These are phyloP conservation scores for Pestalotiopsis sp. DNA, from an alignment of 2,329 filamentous ascomycete species.

Conservation along the genomic window DNA sequence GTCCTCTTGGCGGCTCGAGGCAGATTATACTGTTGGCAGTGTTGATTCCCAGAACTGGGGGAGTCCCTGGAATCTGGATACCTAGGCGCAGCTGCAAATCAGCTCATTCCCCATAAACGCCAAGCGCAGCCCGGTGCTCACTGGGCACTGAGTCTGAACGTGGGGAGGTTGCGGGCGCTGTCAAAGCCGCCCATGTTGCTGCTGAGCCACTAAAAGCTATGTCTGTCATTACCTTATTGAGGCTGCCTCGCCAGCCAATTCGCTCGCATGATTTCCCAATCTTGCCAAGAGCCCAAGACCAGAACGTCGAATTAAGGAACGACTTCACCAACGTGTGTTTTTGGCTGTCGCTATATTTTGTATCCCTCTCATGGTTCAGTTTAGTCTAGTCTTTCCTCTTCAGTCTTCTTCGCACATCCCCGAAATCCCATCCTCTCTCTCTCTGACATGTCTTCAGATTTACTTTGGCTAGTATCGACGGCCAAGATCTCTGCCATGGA, in stretches of 20 bases:
- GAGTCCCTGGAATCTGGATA: not conserved
- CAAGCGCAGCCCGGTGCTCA: not conserved
- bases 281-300: not conserved
- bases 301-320: not conserved
- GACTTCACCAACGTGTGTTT: not conserved
- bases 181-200: not conserved
- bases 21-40: not conserved
- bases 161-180: not conserved
- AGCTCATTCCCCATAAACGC: not conserved
- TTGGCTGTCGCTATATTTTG: not conserved
- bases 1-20: not conserved
- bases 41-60: not conserved
- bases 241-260: not conserved
- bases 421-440: not conserved
- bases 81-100: not conserved
- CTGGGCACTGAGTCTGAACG: not conserved
- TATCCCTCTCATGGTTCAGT: not conserved
- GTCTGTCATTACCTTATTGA: not conserved
- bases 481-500: not conserved
- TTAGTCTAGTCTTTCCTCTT: not conserved
- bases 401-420: not conserved
- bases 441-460: not conserved
- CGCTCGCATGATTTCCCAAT: not conserved
- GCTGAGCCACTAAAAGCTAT: not conserved
- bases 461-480: not conserved